Evolutionary conservation across 108 stramenopile species (phyloP).

Genomic region (Schizochytrium sp.): DNA sequence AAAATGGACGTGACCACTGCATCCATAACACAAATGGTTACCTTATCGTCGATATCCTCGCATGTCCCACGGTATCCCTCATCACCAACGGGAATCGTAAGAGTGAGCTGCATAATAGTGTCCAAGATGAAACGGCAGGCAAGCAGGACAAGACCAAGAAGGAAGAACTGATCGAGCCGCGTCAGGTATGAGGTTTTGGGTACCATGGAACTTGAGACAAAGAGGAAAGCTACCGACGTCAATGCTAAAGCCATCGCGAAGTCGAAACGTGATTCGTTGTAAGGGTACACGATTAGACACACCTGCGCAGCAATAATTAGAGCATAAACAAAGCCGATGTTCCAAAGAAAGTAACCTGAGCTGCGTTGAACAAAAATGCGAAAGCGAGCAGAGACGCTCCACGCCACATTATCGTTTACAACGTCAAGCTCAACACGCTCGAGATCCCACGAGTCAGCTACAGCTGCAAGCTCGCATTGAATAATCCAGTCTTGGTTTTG

Average conservation of each 20-base stretch:
- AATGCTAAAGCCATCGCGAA: slow-evolving; percentile 20
- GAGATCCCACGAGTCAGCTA: slow-evolving; percentile 27
- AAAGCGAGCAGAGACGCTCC: slow-evolving; percentile 4
- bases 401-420: neutral
- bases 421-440: neutral
- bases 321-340: slow-evolving; percentile 17
- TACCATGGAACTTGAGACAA: slow-evolving; percentile 36
- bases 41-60: neutral
- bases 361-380: slow-evolving; percentile 18
- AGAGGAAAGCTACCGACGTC: neutral
- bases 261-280: slow-evolving; percentile 14
- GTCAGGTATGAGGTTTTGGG: slow-evolving; percentile 33
- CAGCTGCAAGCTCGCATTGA: slow-evolving; percentile 6
- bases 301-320: slow-evolving; percentile 22
- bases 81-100: neutral
- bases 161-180: slow-evolving; percentile 30
- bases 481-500: neutral
- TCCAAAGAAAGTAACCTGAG: slow-evolving; percentile 24
- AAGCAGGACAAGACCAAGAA: slow-evolving; percentile 34
- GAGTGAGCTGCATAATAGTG: neutral
- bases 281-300: neutral
- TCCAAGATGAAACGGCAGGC: neutral
- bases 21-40: neutral
- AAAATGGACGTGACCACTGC: neutral
- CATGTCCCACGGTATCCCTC: slow-evolving; percentile 25